These are phyloP conservation scores for Seminavis robusta DNA, from an alignment of 108 stramenopile genomes.

Conservation along the genomic window DNA sequence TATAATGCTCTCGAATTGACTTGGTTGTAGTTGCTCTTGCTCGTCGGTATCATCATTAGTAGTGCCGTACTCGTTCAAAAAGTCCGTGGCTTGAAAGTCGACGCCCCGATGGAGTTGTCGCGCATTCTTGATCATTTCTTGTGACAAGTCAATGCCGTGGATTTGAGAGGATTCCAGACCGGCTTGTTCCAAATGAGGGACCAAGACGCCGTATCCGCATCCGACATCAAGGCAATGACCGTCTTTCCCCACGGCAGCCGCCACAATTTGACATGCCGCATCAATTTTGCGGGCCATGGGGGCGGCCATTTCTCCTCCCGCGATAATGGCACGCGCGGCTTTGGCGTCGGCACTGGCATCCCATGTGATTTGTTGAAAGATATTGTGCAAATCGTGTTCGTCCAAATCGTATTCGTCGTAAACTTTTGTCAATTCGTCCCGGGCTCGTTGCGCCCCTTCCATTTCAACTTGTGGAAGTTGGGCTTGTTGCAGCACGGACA, in stretches of 20 bases:
- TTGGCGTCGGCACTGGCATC: slow-evolving; percentile 82
- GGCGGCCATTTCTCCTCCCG: slow-evolving; percentile 56
- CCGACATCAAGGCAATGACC: slow-evolving; percentile 62
- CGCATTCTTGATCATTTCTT: slow-evolving; percentile 75
- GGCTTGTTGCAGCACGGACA: slow-evolving; percentile 33
- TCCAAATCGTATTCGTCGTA: slow-evolving; percentile 26
- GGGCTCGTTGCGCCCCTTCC: slow-evolving; percentile 31
- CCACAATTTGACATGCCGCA: slow-evolving; percentile 44
- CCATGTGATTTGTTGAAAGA: slow-evolving; percentile 66
- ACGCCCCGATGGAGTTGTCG: slow-evolving; percentile 31
- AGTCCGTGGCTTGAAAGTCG: slow-evolving; percentile 46
- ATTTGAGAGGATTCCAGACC: slow-evolving; percentile 44
- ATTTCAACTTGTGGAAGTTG: slow-evolving; percentile 44
- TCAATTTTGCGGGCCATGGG: slow-evolving; percentile 40
- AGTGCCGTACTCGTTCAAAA: slow-evolving; percentile 8
- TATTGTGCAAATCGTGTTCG: slow-evolving; percentile 53
- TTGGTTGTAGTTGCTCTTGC: too few relatives aligned
- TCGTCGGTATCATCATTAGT: neutral
- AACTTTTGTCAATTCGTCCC: slow-evolving; percentile 31
- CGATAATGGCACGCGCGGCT: slow-evolving; percentile 47
- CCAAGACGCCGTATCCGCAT: slow-evolving; percentile 66
- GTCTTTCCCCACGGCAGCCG: slow-evolving; percentile 27
- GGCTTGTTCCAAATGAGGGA: slow-evolving; percentile 44
- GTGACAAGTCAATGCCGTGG: slow-evolving; percentile 59
- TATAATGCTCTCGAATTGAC: slow-evolving; percentile 51